A percentile compares a stretch with the other conserved stretches of the same genome.
Evolutionary conservation across 139 green algal genomes (phyloP).

Genomic region (Astrephomene gubernaculifera): DNA sequence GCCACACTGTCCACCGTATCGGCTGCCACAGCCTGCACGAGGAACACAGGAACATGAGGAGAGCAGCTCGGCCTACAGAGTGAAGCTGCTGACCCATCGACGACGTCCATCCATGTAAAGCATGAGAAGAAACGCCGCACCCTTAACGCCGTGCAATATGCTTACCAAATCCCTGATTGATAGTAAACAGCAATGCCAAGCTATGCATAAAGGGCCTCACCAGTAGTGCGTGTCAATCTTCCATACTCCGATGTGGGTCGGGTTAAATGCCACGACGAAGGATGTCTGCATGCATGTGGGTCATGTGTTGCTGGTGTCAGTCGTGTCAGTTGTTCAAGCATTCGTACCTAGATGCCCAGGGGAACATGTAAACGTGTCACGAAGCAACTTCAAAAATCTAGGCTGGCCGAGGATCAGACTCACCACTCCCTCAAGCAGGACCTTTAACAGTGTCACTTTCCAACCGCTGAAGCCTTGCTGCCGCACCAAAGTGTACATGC

Average conservation of each 20-base stretch:
- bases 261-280: constrained; percentile 29
- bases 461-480: constrained; percentile 11
- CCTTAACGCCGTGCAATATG: background rate
- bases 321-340: background rate
- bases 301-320: background rate
- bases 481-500: constrained; percentile 39
- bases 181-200: background rate
- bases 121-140: background rate
- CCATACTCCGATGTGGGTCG: background rate
- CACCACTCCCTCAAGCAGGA: constrained; percentile 25
- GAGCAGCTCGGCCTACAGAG: too few species aligned
- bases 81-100: background rate
- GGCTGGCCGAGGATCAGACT: background rate
- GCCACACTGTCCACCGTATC: constrained; percentile 23
- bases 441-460: constrained; percentile 32
- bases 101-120: background rate
- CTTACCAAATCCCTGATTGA: background rate
- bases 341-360: background rate
- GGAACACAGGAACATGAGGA: too few species aligned
- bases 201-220: background rate
- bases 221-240: constrained; percentile 11
- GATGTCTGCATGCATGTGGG: background rate
- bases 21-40: constrained; percentile 20
- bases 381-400: background rate
- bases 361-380: background rate